Percentiles rank a stretch among this genome's conserved stretches.
phyloP scores from a whole-genome alignment of 352 stramenopile genomes.

The Phytopythium oedochilum region DNA sequence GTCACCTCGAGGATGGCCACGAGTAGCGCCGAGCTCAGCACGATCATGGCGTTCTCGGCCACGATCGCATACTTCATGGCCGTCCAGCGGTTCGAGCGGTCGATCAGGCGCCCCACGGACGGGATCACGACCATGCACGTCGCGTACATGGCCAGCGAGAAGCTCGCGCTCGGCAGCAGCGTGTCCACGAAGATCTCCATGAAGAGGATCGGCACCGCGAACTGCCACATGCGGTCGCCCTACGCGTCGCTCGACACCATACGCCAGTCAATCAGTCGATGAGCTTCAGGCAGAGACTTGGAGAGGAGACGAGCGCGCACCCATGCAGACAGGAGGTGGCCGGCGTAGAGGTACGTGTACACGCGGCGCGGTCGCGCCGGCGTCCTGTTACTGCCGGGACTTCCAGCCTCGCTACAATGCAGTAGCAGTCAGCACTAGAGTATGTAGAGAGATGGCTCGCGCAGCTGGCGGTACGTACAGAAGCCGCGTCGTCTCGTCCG shows the following conservation, averaged over 20 bases:
- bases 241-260: constrained; percentile 9
- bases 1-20: constrained; percentile 53
- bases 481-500: constrained; percentile 19
- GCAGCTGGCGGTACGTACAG: constrained; percentile 14
- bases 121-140: constrained; percentile 67
- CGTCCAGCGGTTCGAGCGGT: constrained; percentile 57
- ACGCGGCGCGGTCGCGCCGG: constrained; percentile 27
- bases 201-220: constrained; percentile 76
- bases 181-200: constrained; percentile 87
- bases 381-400: background rate
- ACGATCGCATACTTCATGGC: constrained; percentile 64
- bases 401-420: background rate
- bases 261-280: background rate
- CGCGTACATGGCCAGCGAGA: constrained; percentile 71
- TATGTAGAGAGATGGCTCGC: too few species aligned
- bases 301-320: constrained; percentile 9
- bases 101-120: constrained; percentile 55
- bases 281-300: background rate
- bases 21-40: constrained; percentile 53
- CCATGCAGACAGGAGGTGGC: constrained; percentile 74
- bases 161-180: constrained; percentile 65
- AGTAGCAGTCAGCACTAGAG: background rate
- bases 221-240: constrained; percentile 83
- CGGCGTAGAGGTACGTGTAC: constrained; percentile 65
- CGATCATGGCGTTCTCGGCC: constrained; percentile 70